Conservation (phyloP, 2,329 filamentous ascomycete species). For the Helminthosporium solani region DNA sequence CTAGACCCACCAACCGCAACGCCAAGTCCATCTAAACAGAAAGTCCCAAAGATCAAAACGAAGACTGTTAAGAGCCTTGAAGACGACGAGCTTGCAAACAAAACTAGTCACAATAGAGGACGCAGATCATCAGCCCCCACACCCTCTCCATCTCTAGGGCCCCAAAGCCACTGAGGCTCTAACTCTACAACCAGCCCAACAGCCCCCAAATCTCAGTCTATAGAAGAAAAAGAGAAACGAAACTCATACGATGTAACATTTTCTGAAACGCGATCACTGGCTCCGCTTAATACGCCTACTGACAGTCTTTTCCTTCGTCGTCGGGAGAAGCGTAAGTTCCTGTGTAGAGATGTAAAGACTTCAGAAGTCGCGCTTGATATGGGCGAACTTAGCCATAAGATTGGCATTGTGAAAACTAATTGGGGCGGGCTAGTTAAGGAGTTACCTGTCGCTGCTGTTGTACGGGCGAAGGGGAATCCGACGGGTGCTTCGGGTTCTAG, state of each 20-base stretch:
- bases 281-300: slow-evolving; percentile 15
- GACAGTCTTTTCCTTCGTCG: background rate
- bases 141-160: slow-evolving; percentile 3
- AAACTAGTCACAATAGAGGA: background rate
- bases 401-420: slow-evolving; percentile 11
- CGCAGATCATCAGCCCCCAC: slow-evolving; percentile 7
- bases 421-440: slow-evolving; percentile 2
- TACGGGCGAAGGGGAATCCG: background rate
- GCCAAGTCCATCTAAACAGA: background rate
- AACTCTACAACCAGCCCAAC: background rate
- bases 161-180: background rate
- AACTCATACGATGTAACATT: slow-evolving; percentile 10
- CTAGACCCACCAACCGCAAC: background rate
- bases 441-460: background rate
- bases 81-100: too few relatives aligned
- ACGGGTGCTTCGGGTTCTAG: background rate
- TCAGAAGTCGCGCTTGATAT: slow-evolving; percentile 2
- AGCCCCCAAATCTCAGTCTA: background rate
- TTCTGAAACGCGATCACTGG: slow-evolving; percentile 6
- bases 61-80: background rate
- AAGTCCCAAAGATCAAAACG: background rate
- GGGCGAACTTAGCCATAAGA: slow-evolving; percentile 8
- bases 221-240: background rate
- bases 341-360: background rate
- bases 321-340: background rate